These are phyloP conservation scores for Orbilia oligospora DNA, from an alignment of 2,329 filamentous ascomycete species.

Conservation along the genomic window DNA sequence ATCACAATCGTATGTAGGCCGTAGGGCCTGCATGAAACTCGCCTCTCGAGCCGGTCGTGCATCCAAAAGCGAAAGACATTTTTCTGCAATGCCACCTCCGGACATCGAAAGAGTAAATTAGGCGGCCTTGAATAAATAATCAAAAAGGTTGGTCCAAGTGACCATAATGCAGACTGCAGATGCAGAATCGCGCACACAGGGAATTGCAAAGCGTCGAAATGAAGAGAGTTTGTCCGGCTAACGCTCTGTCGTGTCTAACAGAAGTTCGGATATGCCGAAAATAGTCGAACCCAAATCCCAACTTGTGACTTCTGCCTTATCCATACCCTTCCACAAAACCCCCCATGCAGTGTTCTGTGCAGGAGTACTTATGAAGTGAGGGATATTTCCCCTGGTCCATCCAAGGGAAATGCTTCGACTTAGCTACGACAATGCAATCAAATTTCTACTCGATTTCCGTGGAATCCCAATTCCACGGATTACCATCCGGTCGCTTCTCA, in stretches of 20 bases:
- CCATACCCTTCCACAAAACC: conserved; percentile 20
- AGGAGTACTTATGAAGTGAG: conserved; percentile 38
- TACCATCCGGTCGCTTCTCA: conserved; percentile 43
- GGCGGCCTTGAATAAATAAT: background rate
- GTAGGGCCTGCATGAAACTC: conserved; percentile 58
- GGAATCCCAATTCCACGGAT: conserved; percentile 54
- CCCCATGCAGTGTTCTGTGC: conserved; percentile 22
- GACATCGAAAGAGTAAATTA: conserved; percentile 23
- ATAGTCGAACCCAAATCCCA: conserved; percentile 20
- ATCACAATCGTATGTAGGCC: conserved; percentile 24
- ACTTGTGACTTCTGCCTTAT: conserved; percentile 54
- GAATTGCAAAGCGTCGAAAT: background rate
- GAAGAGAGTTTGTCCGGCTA: conserved; percentile 17
- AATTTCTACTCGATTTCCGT: conserved; percentile 20
- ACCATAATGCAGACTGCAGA: conserved; percentile 16
- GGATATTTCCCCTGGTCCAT: conserved; percentile 43
- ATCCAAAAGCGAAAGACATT: conserved; percentile 49
- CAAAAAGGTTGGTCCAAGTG: conserved; percentile 11
- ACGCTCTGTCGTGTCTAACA: conserved; percentile 17
- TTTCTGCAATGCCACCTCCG: conserved; percentile 13
- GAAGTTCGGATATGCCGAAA: conserved; percentile 46
- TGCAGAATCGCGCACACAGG: conserved; percentile 21
- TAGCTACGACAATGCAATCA: conserved; percentile 20
- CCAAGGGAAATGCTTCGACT: conserved; percentile 29
- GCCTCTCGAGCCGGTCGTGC: conserved; percentile 37